Evolutionary conservation across 495 filamentous ascomycete species (phyloP).

Genomic region (Cetradonia linearis): DNA sequence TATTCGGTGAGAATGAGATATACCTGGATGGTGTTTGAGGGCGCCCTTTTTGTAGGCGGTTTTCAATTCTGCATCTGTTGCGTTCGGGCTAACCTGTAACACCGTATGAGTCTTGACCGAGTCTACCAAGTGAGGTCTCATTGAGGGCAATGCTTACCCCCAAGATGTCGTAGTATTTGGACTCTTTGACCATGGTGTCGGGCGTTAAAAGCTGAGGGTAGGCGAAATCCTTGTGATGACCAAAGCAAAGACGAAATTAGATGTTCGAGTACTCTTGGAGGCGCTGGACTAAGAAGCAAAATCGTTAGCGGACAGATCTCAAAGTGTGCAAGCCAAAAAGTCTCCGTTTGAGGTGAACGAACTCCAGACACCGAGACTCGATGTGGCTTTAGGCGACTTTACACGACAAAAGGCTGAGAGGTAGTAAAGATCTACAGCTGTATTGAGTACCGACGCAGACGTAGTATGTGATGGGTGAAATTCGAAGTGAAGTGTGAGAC

Average conservation of each 20-base stretch:
- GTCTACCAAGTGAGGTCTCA: not conserved
- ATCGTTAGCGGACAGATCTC: not conserved
- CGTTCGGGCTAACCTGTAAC: slow-evolving; percentile 56
- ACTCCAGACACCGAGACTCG: not conserved
- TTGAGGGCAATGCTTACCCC: slow-evolving; percentile 50
- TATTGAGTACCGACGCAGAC: not conserved
- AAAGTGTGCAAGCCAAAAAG: not conserved
- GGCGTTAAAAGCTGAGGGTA: not conserved
- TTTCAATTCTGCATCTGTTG: slow-evolving; percentile 70
- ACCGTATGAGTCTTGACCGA: slow-evolving; percentile 27
- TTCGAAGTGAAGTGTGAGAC: not conserved
- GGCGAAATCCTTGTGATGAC: not conserved
- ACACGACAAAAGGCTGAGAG: not conserved
- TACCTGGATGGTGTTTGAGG: slow-evolving; percentile 84
- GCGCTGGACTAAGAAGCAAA: not conserved
- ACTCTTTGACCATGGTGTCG: slow-evolving; percentile 78
- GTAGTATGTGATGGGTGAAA: not conserved
- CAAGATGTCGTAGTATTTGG: slow-evolving; percentile 74
- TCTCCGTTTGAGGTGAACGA: not conserved
- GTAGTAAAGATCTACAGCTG: not conserved
- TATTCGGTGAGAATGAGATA: slow-evolving; percentile 14
- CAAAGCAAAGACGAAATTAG: not conserved
- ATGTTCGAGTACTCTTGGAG: not conserved
- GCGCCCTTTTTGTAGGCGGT: slow-evolving; percentile 86
- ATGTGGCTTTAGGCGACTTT: not conserved